Percentiles rank a stretch among this genome's conserved stretches.
phyloP scores from a whole-genome alignment of 2,329 filamentous ascomycete genomes.

The Camillea tinctor region DNA sequence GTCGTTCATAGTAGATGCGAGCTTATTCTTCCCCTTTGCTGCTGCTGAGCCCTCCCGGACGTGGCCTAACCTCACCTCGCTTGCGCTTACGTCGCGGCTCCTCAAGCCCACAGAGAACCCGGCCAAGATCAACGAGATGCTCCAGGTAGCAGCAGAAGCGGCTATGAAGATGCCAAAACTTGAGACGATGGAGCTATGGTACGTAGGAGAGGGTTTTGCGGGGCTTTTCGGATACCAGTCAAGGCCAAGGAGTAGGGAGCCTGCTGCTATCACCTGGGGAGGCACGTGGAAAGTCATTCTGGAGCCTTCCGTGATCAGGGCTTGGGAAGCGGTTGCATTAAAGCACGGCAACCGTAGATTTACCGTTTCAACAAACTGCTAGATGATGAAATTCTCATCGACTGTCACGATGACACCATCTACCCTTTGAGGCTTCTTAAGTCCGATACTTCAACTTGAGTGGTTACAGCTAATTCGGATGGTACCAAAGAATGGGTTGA shows the following conservation, averaged over 20 bases:
- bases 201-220: conserved; percentile 32
- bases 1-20: conserved; percentile 32
- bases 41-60: conserved; percentile 19
- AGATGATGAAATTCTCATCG: conserved; percentile 28
- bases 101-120: conserved; percentile 23
- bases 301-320: conserved; percentile 20
- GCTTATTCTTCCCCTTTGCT: conserved; percentile 27
- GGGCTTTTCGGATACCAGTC: conserved; percentile 32
- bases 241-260: conserved; percentile 1
- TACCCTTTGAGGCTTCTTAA: conserved; percentile 28
- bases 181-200: conserved; percentile 36
- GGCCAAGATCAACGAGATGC: conserved; percentile 22
- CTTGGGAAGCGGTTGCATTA: conserved; percentile 30
- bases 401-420: conserved; percentile 34
- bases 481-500: too few species aligned
- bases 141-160: conserved; percentile 25
- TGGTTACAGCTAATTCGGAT: conserved; percentile 35
- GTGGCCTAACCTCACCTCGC: conserved; percentile 33
- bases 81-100: conserved; percentile 32
- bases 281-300: conserved; percentile 31
- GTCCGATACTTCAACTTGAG: conserved; percentile 31
- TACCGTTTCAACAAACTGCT: conserved; percentile 23
- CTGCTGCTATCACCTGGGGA: conserved; percentile 28
- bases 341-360: conserved; percentile 17
- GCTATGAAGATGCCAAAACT: conserved; percentile 33